These are phyloP conservation scores for Boletus subcaerulescens DNA, from an alignment of 768 basidiomycete genomes.

Conservation along the genomic window DNA sequence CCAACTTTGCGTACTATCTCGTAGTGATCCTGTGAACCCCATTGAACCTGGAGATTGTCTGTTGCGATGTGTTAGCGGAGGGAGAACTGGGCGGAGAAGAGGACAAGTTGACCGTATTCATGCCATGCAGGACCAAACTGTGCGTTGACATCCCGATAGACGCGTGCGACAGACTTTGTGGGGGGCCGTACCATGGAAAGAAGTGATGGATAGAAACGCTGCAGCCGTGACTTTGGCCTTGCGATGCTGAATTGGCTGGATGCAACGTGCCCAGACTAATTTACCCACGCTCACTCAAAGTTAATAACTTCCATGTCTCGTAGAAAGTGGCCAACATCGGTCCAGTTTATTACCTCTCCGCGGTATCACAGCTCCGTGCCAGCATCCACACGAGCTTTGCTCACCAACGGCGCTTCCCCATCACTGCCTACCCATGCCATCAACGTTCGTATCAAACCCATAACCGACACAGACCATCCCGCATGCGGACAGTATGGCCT, in stretches of 20 bases:
- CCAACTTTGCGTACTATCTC: constrained; percentile 97
- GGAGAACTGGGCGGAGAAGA: neutral
- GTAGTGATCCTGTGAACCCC: constrained; percentile 97
- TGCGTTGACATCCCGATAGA: constrained; percentile 86
- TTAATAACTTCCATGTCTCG: constrained; percentile 5
- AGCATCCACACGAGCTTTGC: constrained; percentile 36
- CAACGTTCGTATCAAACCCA: constrained; percentile 53
- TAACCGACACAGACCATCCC: constrained; percentile 62
- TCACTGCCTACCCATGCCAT: constrained; percentile 2
- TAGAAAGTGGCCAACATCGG: constrained; percentile 46
- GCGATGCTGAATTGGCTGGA: neutral
- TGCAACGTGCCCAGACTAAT: constrained; percentile 17
- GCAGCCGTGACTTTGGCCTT: constrained; percentile 1
- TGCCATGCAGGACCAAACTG: constrained; percentile 89
- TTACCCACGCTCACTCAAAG: constrained; percentile 28
- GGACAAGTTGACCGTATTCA: constrained; percentile 74
- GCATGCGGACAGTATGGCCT: constrained; percentile 77
- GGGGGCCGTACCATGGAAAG: constrained; percentile 65
- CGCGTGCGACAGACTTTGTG: constrained; percentile 77
- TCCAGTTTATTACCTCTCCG: constrained; percentile 53
- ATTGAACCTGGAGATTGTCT: constrained; percentile 97
- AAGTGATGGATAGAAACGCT: constrained; percentile 9
- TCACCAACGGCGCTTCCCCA: constrained; percentile 27
- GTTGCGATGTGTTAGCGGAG: constrained; percentile 20
- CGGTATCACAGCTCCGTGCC: constrained; percentile 60